Percentiles rank a stretch among this genome's conserved stretches.
These are phyloP conservation scores for Straminergon stramineum DNA, from an alignment of 225 moss, liverwort and hornwort species.

Conservation along the genomic window DNA sequence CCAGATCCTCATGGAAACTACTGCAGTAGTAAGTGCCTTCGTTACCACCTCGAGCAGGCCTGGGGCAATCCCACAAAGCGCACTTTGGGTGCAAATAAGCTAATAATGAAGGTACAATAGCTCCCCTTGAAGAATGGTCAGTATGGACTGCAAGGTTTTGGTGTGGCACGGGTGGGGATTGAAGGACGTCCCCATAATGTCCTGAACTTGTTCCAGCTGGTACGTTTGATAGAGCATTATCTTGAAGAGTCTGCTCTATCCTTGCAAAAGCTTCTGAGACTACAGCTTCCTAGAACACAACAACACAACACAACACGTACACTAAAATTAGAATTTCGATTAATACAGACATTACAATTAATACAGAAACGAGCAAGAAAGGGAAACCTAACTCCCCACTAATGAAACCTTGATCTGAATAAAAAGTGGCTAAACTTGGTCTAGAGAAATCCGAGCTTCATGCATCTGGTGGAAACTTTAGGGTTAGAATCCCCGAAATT, in stretches of 20 bases:
- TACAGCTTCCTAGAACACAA: slow-evolving; percentile 18
- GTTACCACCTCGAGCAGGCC: slow-evolving; percentile 37
- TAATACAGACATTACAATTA: neutral
- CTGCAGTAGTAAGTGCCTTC: slow-evolving; percentile 48
- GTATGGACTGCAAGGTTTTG: neutral
- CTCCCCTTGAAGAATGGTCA: slow-evolving; percentile 11
- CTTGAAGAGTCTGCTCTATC: slow-evolving; percentile 25
- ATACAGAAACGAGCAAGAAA: neutral
- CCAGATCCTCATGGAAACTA: slow-evolving; percentile 50
- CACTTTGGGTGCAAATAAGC: slow-evolving; percentile 44
- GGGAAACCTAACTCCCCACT: neutral
- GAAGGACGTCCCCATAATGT: slow-evolving; percentile 8
- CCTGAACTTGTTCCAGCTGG: slow-evolving; percentile 16
- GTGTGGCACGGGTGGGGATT: slow-evolving; percentile 7
- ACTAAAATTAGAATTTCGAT: neutral
- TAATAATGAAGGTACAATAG: slow-evolving; percentile 9
- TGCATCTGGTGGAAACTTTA: neutral
- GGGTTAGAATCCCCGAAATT: neutral
- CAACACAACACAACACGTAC: neutral
- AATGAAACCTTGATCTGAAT: neutral
- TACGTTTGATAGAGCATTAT: slow-evolving; percentile 1
- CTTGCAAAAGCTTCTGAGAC: slow-evolving; percentile 31
- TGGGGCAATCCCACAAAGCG: slow-evolving; percentile 55
- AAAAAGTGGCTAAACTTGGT: neutral
- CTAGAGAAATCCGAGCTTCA: neutral